phyloP scores from a whole-genome alignment of 2,329 filamentous ascomycete species.

The Ceratocystis lukuohia region DNA sequence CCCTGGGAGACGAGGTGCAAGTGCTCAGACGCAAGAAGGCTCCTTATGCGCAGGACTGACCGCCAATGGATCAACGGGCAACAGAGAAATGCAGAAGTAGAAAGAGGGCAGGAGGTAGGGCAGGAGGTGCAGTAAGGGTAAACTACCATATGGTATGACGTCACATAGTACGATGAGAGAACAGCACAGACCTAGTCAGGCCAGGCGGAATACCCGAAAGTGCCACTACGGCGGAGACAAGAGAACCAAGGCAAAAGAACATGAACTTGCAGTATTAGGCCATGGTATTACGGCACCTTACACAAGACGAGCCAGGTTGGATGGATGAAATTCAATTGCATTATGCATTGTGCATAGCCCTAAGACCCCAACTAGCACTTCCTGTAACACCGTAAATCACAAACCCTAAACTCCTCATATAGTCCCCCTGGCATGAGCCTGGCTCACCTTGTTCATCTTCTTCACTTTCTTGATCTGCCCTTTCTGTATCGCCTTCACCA shows the following conservation, averaged over 20 bases:
- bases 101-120: neutral
- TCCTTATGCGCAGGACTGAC: constrained; percentile 43
- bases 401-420: no score
- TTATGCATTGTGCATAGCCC: no score
- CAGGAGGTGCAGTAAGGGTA: neutral
- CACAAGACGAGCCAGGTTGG: no score
- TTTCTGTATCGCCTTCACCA: neutral
- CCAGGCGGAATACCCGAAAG: neutral
- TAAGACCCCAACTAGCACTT: no score
- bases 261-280: no score
- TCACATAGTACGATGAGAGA: constrained; percentile 2
- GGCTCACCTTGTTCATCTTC: no score
- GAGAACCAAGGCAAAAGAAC: no score
- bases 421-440: no score
- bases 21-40: constrained; percentile 38
- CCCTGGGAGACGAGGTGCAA: constrained; percentile 42
- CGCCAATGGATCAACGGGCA: constrained; percentile 20
- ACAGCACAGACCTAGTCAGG: neutral
- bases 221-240: constrained; percentile 26
- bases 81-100: no score
- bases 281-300: no score
- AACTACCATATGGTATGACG: neutral
- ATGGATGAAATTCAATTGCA: no score
- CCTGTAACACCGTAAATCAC: no score
- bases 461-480: neutral